A percentile compares a stretch with the other conserved stretches of the same genome.
These are phyloP conservation scores for Apophysomyces ossiformis DNA, from an alignment of 371 early-diverging fungal genomes.

Conservation along the genomic window DNA sequence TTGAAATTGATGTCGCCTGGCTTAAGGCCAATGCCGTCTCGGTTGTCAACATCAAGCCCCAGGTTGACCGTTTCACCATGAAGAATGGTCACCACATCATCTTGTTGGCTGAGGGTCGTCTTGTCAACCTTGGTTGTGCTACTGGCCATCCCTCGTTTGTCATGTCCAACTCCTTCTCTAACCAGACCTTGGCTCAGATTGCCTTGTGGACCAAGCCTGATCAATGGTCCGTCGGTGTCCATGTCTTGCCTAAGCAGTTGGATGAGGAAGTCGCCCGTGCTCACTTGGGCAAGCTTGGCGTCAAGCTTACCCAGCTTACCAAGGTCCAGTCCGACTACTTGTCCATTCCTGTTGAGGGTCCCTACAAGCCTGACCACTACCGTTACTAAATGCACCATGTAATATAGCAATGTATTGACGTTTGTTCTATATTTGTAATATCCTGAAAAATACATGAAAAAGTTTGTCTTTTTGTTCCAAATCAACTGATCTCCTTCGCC, in stretches of 20 bases:
- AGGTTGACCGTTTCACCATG: constrained; percentile 96
- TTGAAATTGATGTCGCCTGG: constrained; percentile 98
- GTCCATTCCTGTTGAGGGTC: constrained; percentile 80
- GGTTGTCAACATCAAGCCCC: constrained; percentile 94
- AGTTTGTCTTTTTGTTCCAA: not conserved
- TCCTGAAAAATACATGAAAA: not conserved
- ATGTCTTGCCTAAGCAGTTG: constrained; percentile 96
- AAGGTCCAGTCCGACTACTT: constrained; percentile 84
- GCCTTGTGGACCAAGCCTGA: constrained; percentile 92
- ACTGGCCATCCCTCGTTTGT: constrained; percentile 98
- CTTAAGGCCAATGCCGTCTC: constrained; percentile 89
- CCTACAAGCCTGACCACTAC: constrained; percentile 95
- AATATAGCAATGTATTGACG: not conserved
- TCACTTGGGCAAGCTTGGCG: constrained; percentile 93
- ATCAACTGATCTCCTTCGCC: not conserved
- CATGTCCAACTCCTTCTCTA: constrained; percentile 98
- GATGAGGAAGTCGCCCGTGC: constrained; percentile 98
- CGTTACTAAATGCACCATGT: constrained; percentile 63
- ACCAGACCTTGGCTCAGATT: constrained; percentile 98
- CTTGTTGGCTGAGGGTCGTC: constrained; percentile 96
- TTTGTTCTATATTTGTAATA: constrained; percentile 4
- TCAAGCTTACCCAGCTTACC: constrained; percentile 82
- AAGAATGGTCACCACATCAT: constrained; percentile 92
- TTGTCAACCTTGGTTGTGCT: constrained; percentile 98
- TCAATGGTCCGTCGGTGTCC: constrained; percentile 92